Base-by-base conservation (phyloP, 345 rosid species). In the Corchorus capsularis region DNA sequence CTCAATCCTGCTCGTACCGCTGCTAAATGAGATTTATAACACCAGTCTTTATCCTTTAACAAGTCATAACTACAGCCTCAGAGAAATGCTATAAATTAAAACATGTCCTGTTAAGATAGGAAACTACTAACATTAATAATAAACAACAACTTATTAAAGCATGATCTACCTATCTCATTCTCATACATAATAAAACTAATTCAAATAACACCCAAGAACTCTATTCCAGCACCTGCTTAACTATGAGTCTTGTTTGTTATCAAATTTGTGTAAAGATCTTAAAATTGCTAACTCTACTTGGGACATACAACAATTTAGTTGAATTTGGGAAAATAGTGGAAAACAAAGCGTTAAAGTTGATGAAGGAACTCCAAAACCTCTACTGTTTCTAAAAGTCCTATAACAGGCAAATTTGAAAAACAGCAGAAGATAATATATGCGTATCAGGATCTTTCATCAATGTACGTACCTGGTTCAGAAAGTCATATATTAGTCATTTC, bases 401-500 rank as follows among this genome's bases (percentile, higher is more conserved):
- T n/a, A 75, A 52, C 34, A 34, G 47, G 39, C 10, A 13, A 39
- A 50, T 35, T 14, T 4, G 20, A 39, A 64, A 27, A 27, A 56
- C 45, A 73, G 37, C 39, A 49, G 39, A 60, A 16, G 5, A 46
- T 67, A 14, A 20, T n/a, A 8, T 32, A 8, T 19, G 27, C 27
- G 27, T 27, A 27, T 27, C 1, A 43, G 54, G 53, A 41, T 27
- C 27, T 27, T 17, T 49, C 17, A 53, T 50, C 43, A 47, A 49
- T 53, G 27, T 27, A 27, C 27, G 34, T 82, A 94, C 98, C 97
- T 94, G 98, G 82, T 91, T 94, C 91, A 96, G 71, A 86, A 96
- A 96, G 83, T 96, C 99, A 96, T 77, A 94, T 94, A 84, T 94
- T 97, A 15, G 99, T 96, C 98, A 90, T 94, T 77, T 90, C 27